A percentile compares a stretch with the other conserved stretches of the same genome.
phyloP scores from a whole-genome alignment of 495 filamentous ascomycete genomes.

The Daldinia grandis region DNA sequence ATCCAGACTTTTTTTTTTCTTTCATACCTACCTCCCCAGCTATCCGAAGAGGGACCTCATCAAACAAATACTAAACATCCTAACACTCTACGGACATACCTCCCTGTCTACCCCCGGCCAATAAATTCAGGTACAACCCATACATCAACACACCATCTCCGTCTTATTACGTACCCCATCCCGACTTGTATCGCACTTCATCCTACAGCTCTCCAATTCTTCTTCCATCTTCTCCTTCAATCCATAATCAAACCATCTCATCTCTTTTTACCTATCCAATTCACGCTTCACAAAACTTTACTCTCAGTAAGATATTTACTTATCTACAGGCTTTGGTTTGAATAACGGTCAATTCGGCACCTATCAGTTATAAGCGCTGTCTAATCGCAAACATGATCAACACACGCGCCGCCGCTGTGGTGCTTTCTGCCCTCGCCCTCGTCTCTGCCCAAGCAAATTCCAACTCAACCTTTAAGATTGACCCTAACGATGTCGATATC shows the following conservation, averaged over 20 bases:
- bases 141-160: constrained; percentile 3
- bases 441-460: constrained; percentile 47
- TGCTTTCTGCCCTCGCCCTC: constrained; percentile 45
- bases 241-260: constrained; percentile 5
- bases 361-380: constrained; percentile 6
- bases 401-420: constrained; percentile 41
- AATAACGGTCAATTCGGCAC: constrained; percentile 17
- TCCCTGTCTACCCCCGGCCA: constrained; percentile 13
- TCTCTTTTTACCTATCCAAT: constrained; percentile 20
- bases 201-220: constrained; percentile 14
- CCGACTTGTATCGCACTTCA: constrained; percentile 18
- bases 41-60: constrained; percentile 14
- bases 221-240: constrained; percentile 25
- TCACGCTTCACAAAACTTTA: constrained; percentile 21
- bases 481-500: constrained; percentile 38
- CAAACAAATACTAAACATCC: constrained; percentile 32
- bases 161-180: constrained; percentile 39
- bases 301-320: constrained; percentile 20
- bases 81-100: constrained; percentile 15
- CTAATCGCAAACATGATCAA: constrained; percentile 42
- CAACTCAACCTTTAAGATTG: constrained; percentile 48
- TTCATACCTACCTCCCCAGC: background rate
- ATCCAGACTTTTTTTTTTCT: background rate
- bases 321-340: constrained; percentile 6
- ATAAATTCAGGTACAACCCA: constrained; percentile 37